A percentile compares a stretch with the other conserved stretches of the same genome.
These are phyloP conservation scores for Fusarium coicis DNA, from an alignment of 2,329 filamentous ascomycete genomes.

Conservation along the genomic window DNA sequence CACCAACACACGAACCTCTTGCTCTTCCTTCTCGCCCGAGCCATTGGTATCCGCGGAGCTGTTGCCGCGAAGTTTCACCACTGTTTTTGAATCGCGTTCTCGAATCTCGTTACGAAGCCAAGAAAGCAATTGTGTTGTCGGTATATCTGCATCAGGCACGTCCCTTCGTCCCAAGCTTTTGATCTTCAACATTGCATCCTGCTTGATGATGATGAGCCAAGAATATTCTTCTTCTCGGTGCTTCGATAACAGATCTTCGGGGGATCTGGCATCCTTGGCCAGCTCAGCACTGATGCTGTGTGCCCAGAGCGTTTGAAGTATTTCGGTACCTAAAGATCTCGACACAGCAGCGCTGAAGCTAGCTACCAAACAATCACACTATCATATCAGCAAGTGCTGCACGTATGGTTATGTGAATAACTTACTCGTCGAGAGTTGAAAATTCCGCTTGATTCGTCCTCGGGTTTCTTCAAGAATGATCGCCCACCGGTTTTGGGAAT, in stretches of 20 bases:
- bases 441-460: constrained; percentile 68
- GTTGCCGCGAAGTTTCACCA: constrained; percentile 54
- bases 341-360: constrained; percentile 85
- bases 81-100: constrained; percentile 75
- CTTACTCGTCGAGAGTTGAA: constrained; percentile 73
- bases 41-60: constrained; percentile 45
- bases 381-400: constrained; percentile 9
- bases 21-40: constrained; percentile 56
- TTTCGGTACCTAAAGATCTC: constrained; percentile 78
- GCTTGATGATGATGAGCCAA: constrained; percentile 91
- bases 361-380: constrained; percentile 90
- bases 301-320: constrained; percentile 83
- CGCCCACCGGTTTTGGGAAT: constrained; percentile 67
- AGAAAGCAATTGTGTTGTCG: constrained; percentile 75
- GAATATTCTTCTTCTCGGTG: constrained; percentile 82
- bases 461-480: constrained; percentile 74
- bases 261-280: constrained; percentile 79
- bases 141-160: constrained; percentile 78
- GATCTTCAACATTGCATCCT: constrained; percentile 79
- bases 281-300: constrained; percentile 90
- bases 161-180: constrained; percentile 82
- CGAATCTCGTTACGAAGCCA: constrained; percentile 87
- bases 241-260: constrained; percentile 81
- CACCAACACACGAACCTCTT: constrained; percentile 86
- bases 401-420: constrained; percentile 12